Percentiles rank a stretch among this genome's conserved stretches.
Evolutionary conservation across 2,329 filamentous ascomycete species (phyloP).

Genomic region (Catunica adiposa): DNA sequence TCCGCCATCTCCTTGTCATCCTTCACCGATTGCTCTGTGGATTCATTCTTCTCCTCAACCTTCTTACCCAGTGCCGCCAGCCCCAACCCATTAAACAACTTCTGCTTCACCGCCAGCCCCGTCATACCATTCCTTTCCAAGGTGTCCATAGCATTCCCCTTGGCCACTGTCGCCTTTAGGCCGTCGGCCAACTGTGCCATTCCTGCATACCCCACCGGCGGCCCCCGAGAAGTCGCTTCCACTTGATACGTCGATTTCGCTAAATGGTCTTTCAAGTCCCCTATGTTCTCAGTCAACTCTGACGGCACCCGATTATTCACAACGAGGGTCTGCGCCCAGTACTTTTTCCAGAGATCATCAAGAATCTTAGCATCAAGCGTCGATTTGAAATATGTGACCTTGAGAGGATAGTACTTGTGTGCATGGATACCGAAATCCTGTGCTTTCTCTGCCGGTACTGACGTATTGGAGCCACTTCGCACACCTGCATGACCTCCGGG

Average conservation of each 20-base stretch:
- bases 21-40: too few relatives aligned
- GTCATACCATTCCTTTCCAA: not conserved
- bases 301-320: conserved; percentile 42
- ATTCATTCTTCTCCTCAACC: not conserved
- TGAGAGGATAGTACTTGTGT: conserved; percentile 76
- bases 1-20: not conserved
- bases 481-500: conserved; percentile 31
- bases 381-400: conserved; percentile 89
- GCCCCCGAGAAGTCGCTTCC: too few relatives aligned
- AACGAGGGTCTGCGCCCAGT: conserved; percentile 95
- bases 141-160: conserved; percentile 3
- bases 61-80: conserved; percentile 2
- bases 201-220: too few relatives aligned
- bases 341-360: conserved; percentile 92
- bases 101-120: conserved; percentile 10
- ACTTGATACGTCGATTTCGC: too few relatives aligned
- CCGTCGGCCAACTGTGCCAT: not conserved
- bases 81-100: conserved; percentile 11
- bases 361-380: conserved; percentile 75
- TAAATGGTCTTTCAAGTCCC: conserved; percentile 46
- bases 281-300: conserved; percentile 31
- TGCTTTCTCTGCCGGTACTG: conserved; percentile 45
- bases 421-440: conserved; percentile 92
- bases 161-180: not conserved
- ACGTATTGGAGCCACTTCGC: not conserved